Evolutionary conservation across 768 basidiomycete species (phyloP).

Genomic region (Brasilioporus rufonigricans): DNA sequence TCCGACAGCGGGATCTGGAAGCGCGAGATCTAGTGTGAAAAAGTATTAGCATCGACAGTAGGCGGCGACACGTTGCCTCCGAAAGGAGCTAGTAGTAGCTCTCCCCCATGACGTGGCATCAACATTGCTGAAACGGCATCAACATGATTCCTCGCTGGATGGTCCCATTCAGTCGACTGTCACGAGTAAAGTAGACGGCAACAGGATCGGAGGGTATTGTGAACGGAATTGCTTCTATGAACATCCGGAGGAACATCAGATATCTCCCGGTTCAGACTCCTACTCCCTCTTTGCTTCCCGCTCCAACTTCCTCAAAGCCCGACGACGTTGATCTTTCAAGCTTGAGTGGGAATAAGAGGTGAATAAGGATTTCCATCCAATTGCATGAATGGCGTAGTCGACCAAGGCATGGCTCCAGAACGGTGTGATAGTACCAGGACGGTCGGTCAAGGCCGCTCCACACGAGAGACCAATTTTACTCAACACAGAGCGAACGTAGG

Average conservation of each 20-base stretch:
- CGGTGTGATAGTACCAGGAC: conserved; percentile 75
- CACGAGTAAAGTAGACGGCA: not conserved
- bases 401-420: conserved; percentile 88
- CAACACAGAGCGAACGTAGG: conserved; percentile 77
- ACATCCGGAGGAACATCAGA: not conserved
- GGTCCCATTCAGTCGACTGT: not conserved
- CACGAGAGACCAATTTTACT: conserved; percentile 72
- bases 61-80: no score
- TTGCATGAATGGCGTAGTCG: conserved; percentile 61
- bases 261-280: not conserved
- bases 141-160: no score
- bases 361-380: conserved; percentile 52
- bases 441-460: conserved; percentile 70
- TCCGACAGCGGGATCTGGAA: no score
- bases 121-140: not conserved
- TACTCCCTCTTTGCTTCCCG: conserved; percentile 55
- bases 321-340: conserved; percentile 73
- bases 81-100: no score
- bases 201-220: not conserved
- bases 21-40: no score
- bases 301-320: conserved; percentile 60
- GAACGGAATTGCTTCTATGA: not conserved
- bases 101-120: not conserved
- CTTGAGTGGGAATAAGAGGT: conserved; percentile 63
- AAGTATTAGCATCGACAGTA: no score